A percentile compares a stretch with the other conserved stretches of the same genome.
Evolutionary conservation across 495 filamentous ascomycete species (phyloP).

Genomic region (Friedmanniomyces endolithicus): DNA sequence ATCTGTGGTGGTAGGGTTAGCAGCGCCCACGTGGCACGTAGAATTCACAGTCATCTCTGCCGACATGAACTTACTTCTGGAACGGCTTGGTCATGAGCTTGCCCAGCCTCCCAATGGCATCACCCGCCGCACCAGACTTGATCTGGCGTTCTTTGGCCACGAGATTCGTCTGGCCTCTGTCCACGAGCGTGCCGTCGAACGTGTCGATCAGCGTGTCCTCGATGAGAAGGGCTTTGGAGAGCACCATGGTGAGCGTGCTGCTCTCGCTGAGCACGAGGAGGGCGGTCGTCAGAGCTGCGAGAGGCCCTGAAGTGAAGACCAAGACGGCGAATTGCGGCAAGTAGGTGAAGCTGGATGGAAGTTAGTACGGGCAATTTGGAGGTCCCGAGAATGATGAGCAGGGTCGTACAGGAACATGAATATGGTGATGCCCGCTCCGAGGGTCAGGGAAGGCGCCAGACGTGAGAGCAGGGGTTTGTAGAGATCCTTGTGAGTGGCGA

Average conservation of each 20-base stretch:
- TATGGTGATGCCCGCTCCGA: slow-evolving; percentile 29
- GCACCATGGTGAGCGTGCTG: slow-evolving; percentile 59
- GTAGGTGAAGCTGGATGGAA: slow-evolving; percentile 50
- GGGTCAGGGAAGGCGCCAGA: slow-evolving; percentile 41
- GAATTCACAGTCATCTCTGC: too few relatives aligned
- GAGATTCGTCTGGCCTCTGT: slow-evolving; percentile 34
- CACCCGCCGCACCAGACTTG: slow-evolving; percentile 37
- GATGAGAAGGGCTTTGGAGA: slow-evolving; percentile 64
- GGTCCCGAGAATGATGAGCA: neutral
- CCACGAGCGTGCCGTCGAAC: slow-evolving; percentile 57
- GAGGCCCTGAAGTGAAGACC: slow-evolving; percentile 71
- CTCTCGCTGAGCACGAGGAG: slow-evolving; percentile 72
- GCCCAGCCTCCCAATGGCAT: slow-evolving; percentile 58
- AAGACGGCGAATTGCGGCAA: slow-evolving; percentile 74
- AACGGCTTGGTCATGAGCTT: slow-evolving; percentile 61
- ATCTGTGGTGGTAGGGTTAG: slow-evolving; percentile 14
- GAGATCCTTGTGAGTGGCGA: slow-evolving; percentile 49
- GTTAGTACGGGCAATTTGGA: neutral
- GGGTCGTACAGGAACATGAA: slow-evolving; percentile 60
- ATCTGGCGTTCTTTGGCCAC: slow-evolving; percentile 64
- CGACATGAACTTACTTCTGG: slow-evolving; percentile 29
- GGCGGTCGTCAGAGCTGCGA: slow-evolving; percentile 64
- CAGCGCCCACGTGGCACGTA: neutral
- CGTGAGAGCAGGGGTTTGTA: slow-evolving; percentile 57
- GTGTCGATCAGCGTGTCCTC: slow-evolving; percentile 75